Evolutionary conservation across 2,329 filamentous ascomycete genomes (phyloP), one percentile per base, ranked within the genome.

Genomic region (Hymenoscyphus fructigenus): DNA sequence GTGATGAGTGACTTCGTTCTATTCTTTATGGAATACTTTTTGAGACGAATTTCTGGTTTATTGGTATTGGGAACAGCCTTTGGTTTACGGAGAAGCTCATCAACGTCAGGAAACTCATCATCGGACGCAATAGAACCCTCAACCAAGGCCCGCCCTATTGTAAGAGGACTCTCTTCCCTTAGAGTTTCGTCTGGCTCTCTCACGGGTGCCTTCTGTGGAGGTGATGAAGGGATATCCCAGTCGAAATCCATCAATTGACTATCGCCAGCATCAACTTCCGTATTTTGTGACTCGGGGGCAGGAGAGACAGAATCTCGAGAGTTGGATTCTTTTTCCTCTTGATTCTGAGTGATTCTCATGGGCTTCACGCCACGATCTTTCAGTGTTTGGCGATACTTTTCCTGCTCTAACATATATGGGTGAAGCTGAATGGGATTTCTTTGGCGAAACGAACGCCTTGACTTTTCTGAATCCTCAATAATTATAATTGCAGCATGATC

Each of bases 361-460:
- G 74, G 74, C 10, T 66, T 69, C 14, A 76, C 65, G 14, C 73
- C 72, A 29, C 72, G 67, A 14, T 71, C 69, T 62, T 70, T 75
- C 32, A 76, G 60, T 12, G 66, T 69, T 50, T 66, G 70, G 29
- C 72, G 68, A 59, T 76, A 75, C 56, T 70, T 74, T 34, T 73
- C 69, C 57, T 74, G 70, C 62, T 76, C 75, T 20, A 76, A 44
- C 50, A 69, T 60, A 65, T 75, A 76, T 1, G 75, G 75, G 60
- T 76, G 73, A 15, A 76, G 61, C 53, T 76, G 75, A 58, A 75
- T 75, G 17, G 69, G 67, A 59, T 73, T 76, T 44, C 75, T 66
- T 63, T 74, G 65, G 4, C 75, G 70, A 34, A 76, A 58, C 20
- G 63, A 61, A 9, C 74, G 71, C 34, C 61, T 38, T 20, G 20